Percentiles rank a stretch among this genome's conserved stretches.
Conservation (phyloP, 371 early-diverging fungal species). For the Circinella minor region DNA sequence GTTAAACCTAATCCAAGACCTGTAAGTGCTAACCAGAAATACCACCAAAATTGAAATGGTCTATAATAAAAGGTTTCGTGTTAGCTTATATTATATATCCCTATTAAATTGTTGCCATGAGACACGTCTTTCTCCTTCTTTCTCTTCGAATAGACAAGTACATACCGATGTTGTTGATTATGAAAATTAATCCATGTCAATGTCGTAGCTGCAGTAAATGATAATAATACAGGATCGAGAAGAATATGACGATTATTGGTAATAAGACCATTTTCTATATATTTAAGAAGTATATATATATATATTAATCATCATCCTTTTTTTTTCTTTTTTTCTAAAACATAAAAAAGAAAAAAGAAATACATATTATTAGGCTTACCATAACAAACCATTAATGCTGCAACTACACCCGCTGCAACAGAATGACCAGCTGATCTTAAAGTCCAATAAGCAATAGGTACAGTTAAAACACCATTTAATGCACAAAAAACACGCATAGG, state of each 20-base stretch:
- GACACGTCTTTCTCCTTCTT: background rate
- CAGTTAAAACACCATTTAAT: conserved; percentile 45
- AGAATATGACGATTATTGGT: conserved; percentile 91
- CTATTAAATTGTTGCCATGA: no score
- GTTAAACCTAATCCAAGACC: conserved; percentile 76
- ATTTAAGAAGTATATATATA: no score
- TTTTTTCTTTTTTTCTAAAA: no score
- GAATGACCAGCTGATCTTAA: conserved; percentile 51
- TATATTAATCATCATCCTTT: no score
- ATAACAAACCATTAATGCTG: conserved; percentile 53
- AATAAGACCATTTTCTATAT: conserved; percentile 65
- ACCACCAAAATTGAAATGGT: conserved; percentile 78
- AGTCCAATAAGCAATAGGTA: conserved; percentile 52
- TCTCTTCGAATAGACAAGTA: background rate
- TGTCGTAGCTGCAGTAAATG: conserved; percentile 76
- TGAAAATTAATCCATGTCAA: conserved; percentile 86
- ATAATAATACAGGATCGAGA: conserved; percentile 86
- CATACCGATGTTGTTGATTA: conserved; percentile 64
- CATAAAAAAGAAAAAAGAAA: background rate
- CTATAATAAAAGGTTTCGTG: conserved; percentile 18
- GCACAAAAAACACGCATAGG: conserved; percentile 48
- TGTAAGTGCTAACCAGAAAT: conserved; percentile 73
- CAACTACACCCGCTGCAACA: conserved; percentile 43
- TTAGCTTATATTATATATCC: no score
- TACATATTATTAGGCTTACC: conserved; percentile 25